Evolutionary conservation across 129 eudicot genomes (phyloP), one percentile per base, ranked within the genome.

Genomic region (Scalesia atractyloides): DNA sequence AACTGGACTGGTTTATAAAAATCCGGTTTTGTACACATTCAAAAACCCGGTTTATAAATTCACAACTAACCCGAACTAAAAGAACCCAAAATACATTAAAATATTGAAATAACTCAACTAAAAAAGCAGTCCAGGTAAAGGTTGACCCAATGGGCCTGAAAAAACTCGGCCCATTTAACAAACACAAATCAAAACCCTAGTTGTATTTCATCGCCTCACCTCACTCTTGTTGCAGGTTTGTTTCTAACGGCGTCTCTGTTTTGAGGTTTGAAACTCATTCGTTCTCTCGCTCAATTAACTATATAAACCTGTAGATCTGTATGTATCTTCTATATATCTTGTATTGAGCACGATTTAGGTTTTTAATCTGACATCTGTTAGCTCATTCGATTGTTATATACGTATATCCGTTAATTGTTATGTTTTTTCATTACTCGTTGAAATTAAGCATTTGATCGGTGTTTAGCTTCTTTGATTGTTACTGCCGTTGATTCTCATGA

Each of bases 171-270:
- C 80, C 59, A 26, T 64, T 30, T 13, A 3, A 5, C 12, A 51
- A 4, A 18, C 16, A 14, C 66, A n/a, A 41, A 10, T 59, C 33
- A 20, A 76, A 76, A 58, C 61, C 61, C 74, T 57, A 76, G 47
- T 13, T 6, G 7, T 57, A 24, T 56, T 17, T 22, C 10, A 44
- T 66, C 13, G 20, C 72, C 33, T 41, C 20, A 34, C 46, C 37
- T 69, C 53, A 51, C 17, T 43, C 15, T 69, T 12, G 13, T 56
- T 60, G 66, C 43, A 60, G 43, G 18, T 60, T 26, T 12, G 30
- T 60, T 30, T 2, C 66, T 60, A 12, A 60, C 44, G 66, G 44
- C 66, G 19, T 60, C 44, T 30, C 66, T 4, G 0, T 6, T 30
- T 24, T 60, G 44, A 60, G 66, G 66, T 60, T 14, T 2, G 44